These are phyloP conservation scores for Aegilops bicornis DNA, from an alignment of 176 grass and related monocot genomes.

Conservation along the genomic window DNA sequence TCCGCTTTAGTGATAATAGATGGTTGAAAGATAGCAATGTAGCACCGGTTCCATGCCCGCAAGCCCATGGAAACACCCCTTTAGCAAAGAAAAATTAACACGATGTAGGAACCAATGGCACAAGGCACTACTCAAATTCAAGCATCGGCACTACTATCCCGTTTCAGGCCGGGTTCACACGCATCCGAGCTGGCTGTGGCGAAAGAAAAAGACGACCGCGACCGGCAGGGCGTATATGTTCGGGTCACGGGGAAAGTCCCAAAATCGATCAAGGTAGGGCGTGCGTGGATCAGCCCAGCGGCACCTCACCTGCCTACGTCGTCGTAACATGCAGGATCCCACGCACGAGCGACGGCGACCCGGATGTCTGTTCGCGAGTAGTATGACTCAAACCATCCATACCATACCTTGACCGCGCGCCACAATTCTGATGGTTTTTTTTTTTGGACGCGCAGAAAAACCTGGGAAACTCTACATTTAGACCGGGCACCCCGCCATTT, in stretches of 20 bases:
- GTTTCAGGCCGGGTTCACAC: background rate
- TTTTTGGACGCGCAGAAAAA: background rate
- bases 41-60: background rate
- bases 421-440: background rate
- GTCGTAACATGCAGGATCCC: background rate
- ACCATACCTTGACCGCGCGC: background rate
- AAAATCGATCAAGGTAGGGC: background rate
- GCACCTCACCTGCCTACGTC: background rate
- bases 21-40: background rate
- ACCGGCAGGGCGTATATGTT: background rate
- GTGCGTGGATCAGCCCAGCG: background rate
- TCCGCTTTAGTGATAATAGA: too few species aligned
- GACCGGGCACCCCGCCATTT: background rate
- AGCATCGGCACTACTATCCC: background rate
- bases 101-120: background rate
- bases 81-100: background rate
- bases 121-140: background rate
- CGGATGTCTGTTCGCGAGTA: too few species aligned
- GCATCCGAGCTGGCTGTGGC: background rate
- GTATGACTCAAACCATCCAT: too few species aligned
- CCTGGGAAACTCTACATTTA: background rate
- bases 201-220: background rate
- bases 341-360: conserved; percentile 29
- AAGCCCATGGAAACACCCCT: too few species aligned
- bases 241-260: background rate